These are phyloP conservation scores for Dryas alaskensis DNA, from an alignment of 306 rosid genomes.

Conservation along the genomic window DNA sequence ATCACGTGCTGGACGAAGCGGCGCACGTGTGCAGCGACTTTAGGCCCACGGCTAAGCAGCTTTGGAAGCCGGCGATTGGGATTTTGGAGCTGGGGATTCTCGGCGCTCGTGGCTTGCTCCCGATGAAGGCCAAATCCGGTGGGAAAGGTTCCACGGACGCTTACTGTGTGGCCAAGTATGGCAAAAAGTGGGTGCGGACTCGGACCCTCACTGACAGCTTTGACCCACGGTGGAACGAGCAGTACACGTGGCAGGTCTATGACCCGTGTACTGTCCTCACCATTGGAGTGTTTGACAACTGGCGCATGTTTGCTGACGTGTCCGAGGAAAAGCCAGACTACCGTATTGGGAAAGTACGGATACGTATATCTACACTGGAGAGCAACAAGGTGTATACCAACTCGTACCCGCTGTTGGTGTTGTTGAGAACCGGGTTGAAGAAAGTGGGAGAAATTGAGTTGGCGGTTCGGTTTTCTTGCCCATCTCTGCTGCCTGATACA, in stretches of 20 bases:
- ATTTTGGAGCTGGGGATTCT: conserved; percentile 87
- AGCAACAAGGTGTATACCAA: conserved; percentile 74
- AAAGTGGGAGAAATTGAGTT: conserved; percentile 88
- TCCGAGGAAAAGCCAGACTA: conserved; percentile 34
- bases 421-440: conserved; percentile 60
- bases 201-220: conserved; percentile 48
- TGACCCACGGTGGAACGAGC: conserved; percentile 69
- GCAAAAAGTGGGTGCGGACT: conserved; percentile 63
- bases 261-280: conserved; percentile 60
- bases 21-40: conserved; percentile 97
- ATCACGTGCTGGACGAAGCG: conserved; percentile 98
- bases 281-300: conserved; percentile 51
- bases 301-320: conserved; percentile 40
- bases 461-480: conserved; percentile 80
- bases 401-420: conserved; percentile 65
- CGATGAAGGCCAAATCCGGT: conserved; percentile 42
- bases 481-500: conserved; percentile 68
- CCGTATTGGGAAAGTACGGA: conserved; percentile 72
- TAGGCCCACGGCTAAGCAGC: conserved; percentile 87
- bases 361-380: conserved; percentile 84
- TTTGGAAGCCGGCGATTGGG: conserved; percentile 85
- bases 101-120: conserved; percentile 76
- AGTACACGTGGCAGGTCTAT: conserved; percentile 66
- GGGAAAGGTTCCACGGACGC: conserved; percentile 58
- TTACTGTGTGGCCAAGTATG: conserved; percentile 63